Evolutionary conservation across 768 basidiomycete genomes (phyloP).

Genomic region (Kwoniella mangroviensis): DNA sequence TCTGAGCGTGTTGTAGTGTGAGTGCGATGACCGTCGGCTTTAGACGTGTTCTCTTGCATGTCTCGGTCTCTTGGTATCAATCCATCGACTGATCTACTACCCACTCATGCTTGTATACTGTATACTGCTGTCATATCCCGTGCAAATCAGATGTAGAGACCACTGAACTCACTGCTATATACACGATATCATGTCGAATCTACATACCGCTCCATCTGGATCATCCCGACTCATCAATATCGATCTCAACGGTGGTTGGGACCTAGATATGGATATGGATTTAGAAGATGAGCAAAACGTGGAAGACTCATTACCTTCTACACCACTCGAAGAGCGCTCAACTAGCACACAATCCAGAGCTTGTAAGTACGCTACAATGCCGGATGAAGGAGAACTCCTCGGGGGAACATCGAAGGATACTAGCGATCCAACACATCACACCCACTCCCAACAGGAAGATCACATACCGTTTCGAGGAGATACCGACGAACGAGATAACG

Average conservation of each 20-base stretch:
- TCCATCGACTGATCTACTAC: too few relatives aligned
- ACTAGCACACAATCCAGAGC: background rate
- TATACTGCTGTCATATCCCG: too few relatives aligned
- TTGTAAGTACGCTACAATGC: background rate
- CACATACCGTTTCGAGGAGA: background rate
- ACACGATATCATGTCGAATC: too few relatives aligned
- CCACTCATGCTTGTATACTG: too few relatives aligned
- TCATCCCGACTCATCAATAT: background rate
- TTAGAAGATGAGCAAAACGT: constrained; percentile 25
- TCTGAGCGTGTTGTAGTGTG: background rate
- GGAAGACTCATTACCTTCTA: constrained; percentile 24
- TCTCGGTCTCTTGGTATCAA: background rate
- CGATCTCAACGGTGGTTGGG: background rate
- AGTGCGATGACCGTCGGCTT: constrained; percentile 6
- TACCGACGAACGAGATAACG: constrained; percentile 29
- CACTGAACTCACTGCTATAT: too few relatives aligned
- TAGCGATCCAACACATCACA: background rate
- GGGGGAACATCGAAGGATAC: too few relatives aligned
- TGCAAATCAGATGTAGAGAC: too few relatives aligned
- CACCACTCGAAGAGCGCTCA: constrained; percentile 4
- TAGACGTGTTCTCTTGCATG: background rate
- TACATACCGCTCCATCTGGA: background rate
- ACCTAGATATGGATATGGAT: constrained; percentile 13
- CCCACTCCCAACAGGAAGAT: background rate
- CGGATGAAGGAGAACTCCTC: background rate